Evolutionary conservation across 2,329 filamentous ascomycete species (phyloP), one percentile per base, ranked within the genome.

Genomic region (Rutstroemia sp.): DNA sequence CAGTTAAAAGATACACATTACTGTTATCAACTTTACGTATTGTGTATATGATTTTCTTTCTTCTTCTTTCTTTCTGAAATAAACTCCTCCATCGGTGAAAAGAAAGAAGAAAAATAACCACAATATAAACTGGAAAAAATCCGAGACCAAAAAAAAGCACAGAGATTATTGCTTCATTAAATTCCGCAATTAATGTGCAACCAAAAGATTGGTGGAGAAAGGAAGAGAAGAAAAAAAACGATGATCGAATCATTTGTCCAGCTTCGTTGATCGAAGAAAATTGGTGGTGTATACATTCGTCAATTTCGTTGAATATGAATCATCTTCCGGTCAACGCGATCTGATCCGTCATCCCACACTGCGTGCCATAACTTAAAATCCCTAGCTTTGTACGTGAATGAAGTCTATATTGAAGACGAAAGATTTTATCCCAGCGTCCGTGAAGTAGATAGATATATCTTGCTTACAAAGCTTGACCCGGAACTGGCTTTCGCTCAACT

Each of bases 391-490:
- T 57, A 34, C 44, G 38, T 47, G 30, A 30, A 54, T 12, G 21
- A 48, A 48, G 44, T 25, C 19, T 37, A 53, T 37, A 19, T 27
- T 27, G 19, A 16, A 34, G n/a, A 30, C 27, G 23, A 41, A 16
- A 54, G 21, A 39, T 41, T 12, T 38, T 42, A 14, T 39, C 21
- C 42, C 46, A 56, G 50, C 48, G 50, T 55, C 30, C 46, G 34
- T 46, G 21, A 16, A 51, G 23, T 5, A 23, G 23, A 39, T 37
- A 41, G 58, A 57, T 27, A 21, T 34, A 48, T 30, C 16, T 9
- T 14, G 41, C 57, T 63, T 60, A 69, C 56, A 68, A 44, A 46
- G 67, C 67, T 63, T 69, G 67, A 54, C 67, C 67, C 16, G 65
- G 65, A 54, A 69, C 65, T 19, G 67, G 67, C 49, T 69, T 69